phyloP scores from a whole-genome alignment of 164 flowering plant genomes.

The Cinnamomum micranthum region DNA sequence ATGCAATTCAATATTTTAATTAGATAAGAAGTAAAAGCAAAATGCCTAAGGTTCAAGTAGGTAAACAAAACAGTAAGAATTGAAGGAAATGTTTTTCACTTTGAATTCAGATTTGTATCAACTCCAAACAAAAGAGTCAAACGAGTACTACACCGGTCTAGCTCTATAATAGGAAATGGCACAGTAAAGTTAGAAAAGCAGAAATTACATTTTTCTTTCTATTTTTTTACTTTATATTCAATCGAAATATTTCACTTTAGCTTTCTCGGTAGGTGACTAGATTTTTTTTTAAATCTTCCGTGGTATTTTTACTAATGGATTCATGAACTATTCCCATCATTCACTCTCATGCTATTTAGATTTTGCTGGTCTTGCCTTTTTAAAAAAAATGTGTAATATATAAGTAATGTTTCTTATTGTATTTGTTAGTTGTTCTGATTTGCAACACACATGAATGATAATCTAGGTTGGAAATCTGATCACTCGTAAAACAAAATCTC shows the following conservation, averaged over 20 bases:
- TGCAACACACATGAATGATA: no score
- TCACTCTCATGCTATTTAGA: no score
- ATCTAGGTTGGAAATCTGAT: no score
- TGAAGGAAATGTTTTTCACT: background rate
- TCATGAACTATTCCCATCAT: no score
- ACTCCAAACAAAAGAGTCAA: constrained; percentile 67
- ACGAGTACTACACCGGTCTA: constrained; percentile 93
- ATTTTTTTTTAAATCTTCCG: background rate
- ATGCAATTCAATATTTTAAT: no score
- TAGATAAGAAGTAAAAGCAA: background rate
- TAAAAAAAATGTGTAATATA: no score
- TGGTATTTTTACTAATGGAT: no score
- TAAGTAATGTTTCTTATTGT: no score
- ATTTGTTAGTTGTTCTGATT: no score
- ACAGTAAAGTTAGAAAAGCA: constrained; percentile 31
- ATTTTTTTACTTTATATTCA: background rate
- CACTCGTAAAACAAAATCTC: no score
- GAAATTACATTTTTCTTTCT: background rate
- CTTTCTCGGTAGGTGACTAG: background rate
- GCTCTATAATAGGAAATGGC: constrained; percentile 95
- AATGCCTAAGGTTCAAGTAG: background rate
- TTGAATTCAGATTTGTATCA: constrained; percentile 74
- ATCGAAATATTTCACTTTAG: background rate
- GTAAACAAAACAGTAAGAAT: background rate
- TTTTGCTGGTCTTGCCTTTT: no score